Evolutionary conservation across 805 yeast species (phyloP), one percentile per base, ranked within the genome.

Genomic region (Yarrowia sp.): DNA sequence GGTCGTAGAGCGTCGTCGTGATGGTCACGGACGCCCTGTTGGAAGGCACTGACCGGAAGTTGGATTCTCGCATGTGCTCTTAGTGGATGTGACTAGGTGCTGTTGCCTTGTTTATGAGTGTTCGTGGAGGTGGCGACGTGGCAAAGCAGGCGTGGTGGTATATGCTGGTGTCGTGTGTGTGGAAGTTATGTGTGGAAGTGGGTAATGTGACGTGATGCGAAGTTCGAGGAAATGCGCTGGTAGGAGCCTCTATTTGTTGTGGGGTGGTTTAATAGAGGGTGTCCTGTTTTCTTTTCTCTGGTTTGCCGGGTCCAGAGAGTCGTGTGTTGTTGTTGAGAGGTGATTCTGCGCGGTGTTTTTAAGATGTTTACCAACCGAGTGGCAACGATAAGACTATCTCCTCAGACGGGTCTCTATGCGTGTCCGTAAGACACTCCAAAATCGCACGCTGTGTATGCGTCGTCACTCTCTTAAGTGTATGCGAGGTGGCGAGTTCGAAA

Each of bases 21-120:
- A 94, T 92, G 34, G 93, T 87, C 36, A 93, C 91, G n/a, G 97
- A 92, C 4, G 99, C 98, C 76, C 89, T 85, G 80, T 94, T 95
- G 67, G 87, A 84, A 63, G 87, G 78, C 61, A 92, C 85, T 24
- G 93, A 87, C 74, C 89, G 86, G 79, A 89, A 90, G 79, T 92
- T 92, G 43, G 97, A 86, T 74, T 92, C 97, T 78, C 98, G 87
- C 99, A 92, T 93, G 53, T 66, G 66, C 9, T 20, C 58, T 36
- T 36, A 33, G 38, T 24, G 38, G 13, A 12, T 36, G 13, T 12
- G 38, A 36, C 38, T 36, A 9, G 38, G 38, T 36, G 38, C 40
- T 20, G 44, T 38, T 19, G 58, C 58, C 42, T 24, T 24, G 30
- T 47, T 53, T 53, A 38, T n/a, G 47, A n/a, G 63, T 40, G 12